Conservation (phyloP, 805 yeast species). For the Kluyveromyces aestuarii region DNA sequence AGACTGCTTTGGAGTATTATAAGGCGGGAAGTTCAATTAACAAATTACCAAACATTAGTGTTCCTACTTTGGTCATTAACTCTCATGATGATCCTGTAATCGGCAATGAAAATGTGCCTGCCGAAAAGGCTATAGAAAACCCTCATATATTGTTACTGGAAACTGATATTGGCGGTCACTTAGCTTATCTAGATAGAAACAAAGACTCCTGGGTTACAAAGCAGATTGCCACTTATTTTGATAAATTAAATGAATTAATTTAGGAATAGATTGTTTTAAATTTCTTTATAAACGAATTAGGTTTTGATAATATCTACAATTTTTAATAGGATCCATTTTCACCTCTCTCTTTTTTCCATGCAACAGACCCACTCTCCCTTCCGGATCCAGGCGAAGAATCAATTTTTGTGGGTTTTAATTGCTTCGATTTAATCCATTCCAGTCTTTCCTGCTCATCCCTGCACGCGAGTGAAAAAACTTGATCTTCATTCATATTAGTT, state of each 20-base stretch:
- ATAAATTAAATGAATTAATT: constrained; percentile 20
- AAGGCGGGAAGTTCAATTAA: constrained; percentile 55
- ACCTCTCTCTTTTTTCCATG: constrained; percentile 73
- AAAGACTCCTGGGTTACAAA: constrained; percentile 41
- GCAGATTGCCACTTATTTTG: constrained; percentile 34
- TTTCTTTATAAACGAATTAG: constrained; percentile 1
- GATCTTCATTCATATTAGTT: constrained; percentile 22
- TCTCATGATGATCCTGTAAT: constrained; percentile 59
- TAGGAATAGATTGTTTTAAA: constrained; percentile 2
- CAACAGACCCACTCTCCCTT: constrained; percentile 66
- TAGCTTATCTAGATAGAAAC: constrained; percentile 39
- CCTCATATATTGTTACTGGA: constrained; percentile 51
- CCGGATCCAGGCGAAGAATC: constrained; percentile 18
- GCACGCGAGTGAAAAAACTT: constrained; percentile 28
- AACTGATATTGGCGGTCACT: constrained; percentile 65
- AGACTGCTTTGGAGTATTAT: constrained; percentile 53
- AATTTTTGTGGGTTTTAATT: constrained; percentile 5
- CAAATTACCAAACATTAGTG: constrained; percentile 44
- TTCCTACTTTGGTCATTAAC: constrained; percentile 54
- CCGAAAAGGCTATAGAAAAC: constrained; percentile 38
- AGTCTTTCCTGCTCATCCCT: constrained; percentile 28
- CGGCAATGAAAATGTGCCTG: constrained; percentile 42
- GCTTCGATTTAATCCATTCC: constrained; percentile 16
- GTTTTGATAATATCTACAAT: neutral
- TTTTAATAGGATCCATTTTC: constrained; percentile 47